Conservation (phyloP, 2,329 filamentous ascomycete genomes). For the Epichloe festucae region DNA sequence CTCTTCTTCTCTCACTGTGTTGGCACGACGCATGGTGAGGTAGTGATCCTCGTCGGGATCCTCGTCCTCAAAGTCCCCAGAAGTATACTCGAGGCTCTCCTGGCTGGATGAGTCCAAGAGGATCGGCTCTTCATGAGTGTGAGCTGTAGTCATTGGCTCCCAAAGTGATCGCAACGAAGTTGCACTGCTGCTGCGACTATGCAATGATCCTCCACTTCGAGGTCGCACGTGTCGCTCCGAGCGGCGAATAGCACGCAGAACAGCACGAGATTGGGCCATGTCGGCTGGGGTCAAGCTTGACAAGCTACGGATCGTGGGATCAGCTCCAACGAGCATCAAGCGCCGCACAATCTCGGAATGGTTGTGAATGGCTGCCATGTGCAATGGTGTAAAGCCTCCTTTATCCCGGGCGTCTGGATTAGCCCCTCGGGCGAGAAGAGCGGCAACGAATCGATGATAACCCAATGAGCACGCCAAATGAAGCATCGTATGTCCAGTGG, state of each 20-base stretch:
- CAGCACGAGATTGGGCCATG: slow-evolving; percentile 51
- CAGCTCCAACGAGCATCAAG: slow-evolving; percentile 60
- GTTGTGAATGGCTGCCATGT: slow-evolving; percentile 66
- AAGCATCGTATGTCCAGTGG: slow-evolving; percentile 67
- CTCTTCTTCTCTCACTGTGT: slow-evolving; percentile 14
- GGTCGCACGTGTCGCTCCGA: slow-evolving; percentile 51
- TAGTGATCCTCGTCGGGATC: slow-evolving; percentile 25
- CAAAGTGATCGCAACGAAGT: slow-evolving; percentile 55
- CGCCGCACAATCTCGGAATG: slow-evolving; percentile 64
- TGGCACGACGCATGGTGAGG: slow-evolving; percentile 23
- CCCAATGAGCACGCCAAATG: slow-evolving; percentile 68
- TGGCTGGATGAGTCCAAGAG: slow-evolving; percentile 27
- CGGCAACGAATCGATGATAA: slow-evolving; percentile 62
- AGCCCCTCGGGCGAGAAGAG: slow-evolving; percentile 64
- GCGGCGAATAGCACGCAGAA: slow-evolving; percentile 49
- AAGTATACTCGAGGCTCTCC: slow-evolving; percentile 32
- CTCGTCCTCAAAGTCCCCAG: slow-evolving; percentile 30
- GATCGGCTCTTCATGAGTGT: slow-evolving; percentile 22
- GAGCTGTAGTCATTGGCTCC: slow-evolving; percentile 34
- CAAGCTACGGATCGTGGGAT: slow-evolving; percentile 55
- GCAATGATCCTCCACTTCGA: slow-evolving; percentile 48
- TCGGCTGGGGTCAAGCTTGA: slow-evolving; percentile 60
- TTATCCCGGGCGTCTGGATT: slow-evolving; percentile 63
- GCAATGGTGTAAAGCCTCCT: slow-evolving; percentile 69
- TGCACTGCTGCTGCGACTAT: slow-evolving; percentile 52